phyloP scores from a whole-genome alignment of 2,329 filamentous ascomycete genomes.

The Dothidotthia symphoricarpi region DNA sequence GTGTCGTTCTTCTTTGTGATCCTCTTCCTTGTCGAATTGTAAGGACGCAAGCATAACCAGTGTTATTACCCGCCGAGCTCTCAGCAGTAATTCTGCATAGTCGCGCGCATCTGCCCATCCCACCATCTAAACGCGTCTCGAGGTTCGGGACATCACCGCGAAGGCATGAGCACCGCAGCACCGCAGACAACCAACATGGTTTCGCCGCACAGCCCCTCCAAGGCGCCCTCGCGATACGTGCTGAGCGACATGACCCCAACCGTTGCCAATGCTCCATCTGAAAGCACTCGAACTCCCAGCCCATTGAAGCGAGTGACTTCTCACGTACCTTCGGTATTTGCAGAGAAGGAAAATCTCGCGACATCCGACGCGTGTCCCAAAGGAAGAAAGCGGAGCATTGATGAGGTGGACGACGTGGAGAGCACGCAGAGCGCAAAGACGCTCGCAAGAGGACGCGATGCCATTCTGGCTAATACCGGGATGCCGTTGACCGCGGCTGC shows the following conservation, averaged over 20 bases:
- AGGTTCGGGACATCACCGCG: slow-evolving; percentile 4
- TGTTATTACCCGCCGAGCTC: too few relatives aligned
- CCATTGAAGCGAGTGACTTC: slow-evolving; percentile 37
- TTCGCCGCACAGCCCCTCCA: slow-evolving; percentile 26
- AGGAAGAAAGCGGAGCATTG: slow-evolving; percentile 38
- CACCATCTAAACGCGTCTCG: background rate
- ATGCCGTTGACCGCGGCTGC: slow-evolving; percentile 25
- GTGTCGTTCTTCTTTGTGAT: too few relatives aligned
- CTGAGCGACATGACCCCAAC: slow-evolving; percentile 37
- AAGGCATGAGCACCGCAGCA: slow-evolving; percentile 23
- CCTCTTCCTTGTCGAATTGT: too few relatives aligned
- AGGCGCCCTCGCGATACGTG: slow-evolving; percentile 34
- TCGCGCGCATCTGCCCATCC: too few relatives aligned
- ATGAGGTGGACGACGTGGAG: slow-evolving; percentile 37
- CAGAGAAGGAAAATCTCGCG: slow-evolving; percentile 33
- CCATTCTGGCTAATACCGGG: slow-evolving; percentile 9
- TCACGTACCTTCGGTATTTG: slow-evolving; percentile 20
- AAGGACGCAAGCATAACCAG: too few relatives aligned
- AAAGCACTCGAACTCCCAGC: slow-evolving; percentile 29
- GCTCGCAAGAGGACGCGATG: slow-evolving; percentile 25
- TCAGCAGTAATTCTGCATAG: too few relatives aligned
- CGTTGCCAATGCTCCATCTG: slow-evolving; percentile 35
- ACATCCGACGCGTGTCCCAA: slow-evolving; percentile 14
- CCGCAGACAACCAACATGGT: slow-evolving; percentile 26
- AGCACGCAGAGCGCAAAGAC: slow-evolving; percentile 26